Evolutionary conservation across 305 asterid species (phyloP).

Genomic region (Rubia peregrina): DNA sequence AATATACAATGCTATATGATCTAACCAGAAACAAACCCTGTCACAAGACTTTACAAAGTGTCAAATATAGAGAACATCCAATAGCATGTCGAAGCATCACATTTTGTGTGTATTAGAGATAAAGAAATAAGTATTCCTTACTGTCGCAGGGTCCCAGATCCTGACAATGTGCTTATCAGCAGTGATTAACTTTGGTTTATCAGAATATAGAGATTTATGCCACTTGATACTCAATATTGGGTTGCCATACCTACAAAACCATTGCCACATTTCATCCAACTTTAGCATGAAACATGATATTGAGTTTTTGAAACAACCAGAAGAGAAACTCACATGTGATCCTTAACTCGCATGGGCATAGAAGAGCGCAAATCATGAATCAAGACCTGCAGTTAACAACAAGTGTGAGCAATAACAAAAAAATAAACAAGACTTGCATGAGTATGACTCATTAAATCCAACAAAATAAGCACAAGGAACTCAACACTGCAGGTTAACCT

Average conservation of each 20-base stretch:
- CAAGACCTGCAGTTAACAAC: constrained; percentile 37
- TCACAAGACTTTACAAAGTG: not conserved
- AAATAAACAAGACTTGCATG: not conserved
- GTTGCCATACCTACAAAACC: constrained; percentile 72
- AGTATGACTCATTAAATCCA: not conserved
- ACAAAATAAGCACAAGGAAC: not conserved
- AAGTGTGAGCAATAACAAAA: constrained; percentile 16
- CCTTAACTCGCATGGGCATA: constrained; percentile 62
- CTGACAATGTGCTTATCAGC: constrained; percentile 80
- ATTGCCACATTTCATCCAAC: not conserved
- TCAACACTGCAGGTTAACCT: not conserved
- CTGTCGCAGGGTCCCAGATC: constrained; percentile 86
- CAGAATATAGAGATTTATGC: constrained; percentile 76
- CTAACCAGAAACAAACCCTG: not conserved
- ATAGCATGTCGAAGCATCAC: not conserved
- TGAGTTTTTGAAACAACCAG: not conserved
- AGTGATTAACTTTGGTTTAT: constrained; percentile 58
- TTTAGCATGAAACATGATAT: constrained; percentile 12
- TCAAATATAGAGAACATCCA: not conserved
- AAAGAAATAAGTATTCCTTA: constrained; percentile 29
- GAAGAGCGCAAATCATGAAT: constrained; percentile 83
- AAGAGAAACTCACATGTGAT: constrained; percentile 73
- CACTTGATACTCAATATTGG: constrained; percentile 81
- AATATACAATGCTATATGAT: not conserved
- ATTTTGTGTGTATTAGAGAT: not conserved